phyloP scores from a whole-genome alignment of 768 basidiomycete species.

The Boletus sp. region DNA sequence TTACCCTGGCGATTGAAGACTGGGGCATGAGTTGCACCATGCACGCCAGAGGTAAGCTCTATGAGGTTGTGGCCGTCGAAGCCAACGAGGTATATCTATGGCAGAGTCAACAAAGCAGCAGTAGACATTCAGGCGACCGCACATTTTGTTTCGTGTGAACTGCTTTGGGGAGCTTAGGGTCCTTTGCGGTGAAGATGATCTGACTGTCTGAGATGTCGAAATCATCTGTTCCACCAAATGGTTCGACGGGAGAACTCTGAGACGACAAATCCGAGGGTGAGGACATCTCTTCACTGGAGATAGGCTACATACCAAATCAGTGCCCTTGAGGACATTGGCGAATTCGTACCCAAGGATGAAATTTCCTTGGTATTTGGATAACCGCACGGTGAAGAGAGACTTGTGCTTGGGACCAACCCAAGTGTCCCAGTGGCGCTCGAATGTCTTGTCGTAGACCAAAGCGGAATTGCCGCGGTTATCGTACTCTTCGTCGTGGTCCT shows the following conservation, averaged over 20 bases:
- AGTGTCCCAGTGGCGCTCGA: slow-evolving; percentile 74
- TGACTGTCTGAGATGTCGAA: slow-evolving; percentile 68
- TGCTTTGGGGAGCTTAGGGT: slow-evolving; percentile 70
- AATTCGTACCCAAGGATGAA: slow-evolving; percentile 56
- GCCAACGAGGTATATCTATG: slow-evolving; percentile 67
- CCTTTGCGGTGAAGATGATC: slow-evolving; percentile 84
- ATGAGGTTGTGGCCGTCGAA: slow-evolving; percentile 51
- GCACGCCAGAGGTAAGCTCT: slow-evolving; percentile 78
- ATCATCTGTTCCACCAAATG: slow-evolving; percentile 82
- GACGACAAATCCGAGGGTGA: not conserved
- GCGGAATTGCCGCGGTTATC: slow-evolving; percentile 72
- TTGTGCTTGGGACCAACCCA: slow-evolving; percentile 73
- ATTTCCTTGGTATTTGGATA: slow-evolving; percentile 44
- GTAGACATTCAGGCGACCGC: not conserved
- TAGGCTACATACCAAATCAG: slow-evolving; percentile 55
- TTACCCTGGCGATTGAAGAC: slow-evolving; percentile 63
- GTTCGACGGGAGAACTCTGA: slow-evolving; percentile 74
- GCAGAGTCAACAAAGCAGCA: not conserved
- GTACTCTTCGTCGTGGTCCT: slow-evolving; percentile 67
- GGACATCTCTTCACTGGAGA: not conserved
- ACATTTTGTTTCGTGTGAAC: slow-evolving; percentile 91
- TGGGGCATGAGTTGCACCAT: slow-evolving; percentile 79
- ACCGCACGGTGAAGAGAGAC: slow-evolving; percentile 66
- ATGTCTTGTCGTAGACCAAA: slow-evolving; percentile 63
- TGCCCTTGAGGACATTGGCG: slow-evolving; percentile 60